Conservation (phyloP, 1,284 basidiomycete species). For the Rhizopogon parksii region DNA sequence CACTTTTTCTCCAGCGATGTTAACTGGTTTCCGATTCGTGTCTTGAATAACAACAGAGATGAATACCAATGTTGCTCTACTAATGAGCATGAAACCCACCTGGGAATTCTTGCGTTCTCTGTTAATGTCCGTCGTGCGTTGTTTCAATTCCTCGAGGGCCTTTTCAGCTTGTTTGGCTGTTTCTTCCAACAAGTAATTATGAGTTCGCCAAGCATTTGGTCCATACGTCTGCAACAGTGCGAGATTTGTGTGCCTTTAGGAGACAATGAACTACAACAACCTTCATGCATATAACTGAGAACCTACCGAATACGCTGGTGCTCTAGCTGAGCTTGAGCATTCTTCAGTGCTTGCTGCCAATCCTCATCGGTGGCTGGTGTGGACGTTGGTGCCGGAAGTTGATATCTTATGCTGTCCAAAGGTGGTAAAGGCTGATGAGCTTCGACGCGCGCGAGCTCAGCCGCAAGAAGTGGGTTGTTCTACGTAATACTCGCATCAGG, state of each 20-base stretch:
- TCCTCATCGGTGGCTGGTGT: slow-evolving; percentile 67
- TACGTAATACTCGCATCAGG: slow-evolving; percentile 23
- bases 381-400: slow-evolving; percentile 64
- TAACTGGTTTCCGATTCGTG: slow-evolving; percentile 68
- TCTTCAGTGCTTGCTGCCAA: slow-evolving; percentile 73
- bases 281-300: neutral
- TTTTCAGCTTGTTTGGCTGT: slow-evolving; percentile 70
- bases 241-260: slow-evolving; percentile 72
- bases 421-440: slow-evolving; percentile 63
- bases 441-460: slow-evolving; percentile 69
- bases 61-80: neutral
- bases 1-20: slow-evolving; percentile 78
- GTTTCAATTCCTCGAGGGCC: slow-evolving; percentile 64
- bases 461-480: slow-evolving; percentile 61
- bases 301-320: slow-evolving; percentile 81
- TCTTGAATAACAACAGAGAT: slow-evolving; percentile 34
- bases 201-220: slow-evolving; percentile 84
- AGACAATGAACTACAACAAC: slow-evolving; percentile 4
- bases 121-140: slow-evolving; percentile 77
- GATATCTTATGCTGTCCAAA: slow-evolving; percentile 78
- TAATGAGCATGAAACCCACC: slow-evolving; percentile 34
- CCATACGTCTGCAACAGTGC: slow-evolving; percentile 84
- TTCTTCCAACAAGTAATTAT: slow-evolving; percentile 82
- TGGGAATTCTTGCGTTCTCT: slow-evolving; percentile 80
- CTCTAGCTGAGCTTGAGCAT: slow-evolving; percentile 81